phyloP scores from a whole-genome alignment of 1,284 basidiomycete species.

The Leccinum holopus region DNA sequence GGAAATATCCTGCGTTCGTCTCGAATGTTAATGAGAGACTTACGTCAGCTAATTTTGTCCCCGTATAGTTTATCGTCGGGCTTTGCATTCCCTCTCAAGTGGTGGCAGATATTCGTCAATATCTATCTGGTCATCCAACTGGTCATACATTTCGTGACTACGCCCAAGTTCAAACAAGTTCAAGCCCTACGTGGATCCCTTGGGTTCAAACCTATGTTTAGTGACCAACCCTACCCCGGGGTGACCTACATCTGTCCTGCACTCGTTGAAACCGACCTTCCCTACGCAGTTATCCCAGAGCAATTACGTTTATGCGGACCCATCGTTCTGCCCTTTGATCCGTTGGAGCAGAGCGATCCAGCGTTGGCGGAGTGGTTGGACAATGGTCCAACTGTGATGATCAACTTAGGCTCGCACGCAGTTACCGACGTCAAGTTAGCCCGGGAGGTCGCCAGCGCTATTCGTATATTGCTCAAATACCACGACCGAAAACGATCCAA shows the following conservation, averaged over 20 bases:
- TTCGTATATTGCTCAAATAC: constrained; percentile 6
- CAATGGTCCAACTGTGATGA: constrained; percentile 13
- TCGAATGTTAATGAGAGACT: background rate
- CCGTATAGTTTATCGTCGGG: constrained; percentile 4
- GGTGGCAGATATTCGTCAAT: constrained; percentile 15
- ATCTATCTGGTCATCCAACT: constrained; percentile 10
- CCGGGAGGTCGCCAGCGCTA: constrained; percentile 10
- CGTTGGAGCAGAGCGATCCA: constrained; percentile 11
- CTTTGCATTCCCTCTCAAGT: constrained; percentile 9
- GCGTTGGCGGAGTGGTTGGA: constrained; percentile 11
- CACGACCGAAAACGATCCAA: background rate
- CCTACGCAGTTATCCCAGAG: background rate
- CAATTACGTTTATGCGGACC: background rate
- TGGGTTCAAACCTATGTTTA: background rate
- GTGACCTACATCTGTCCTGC: constrained; percentile 9
- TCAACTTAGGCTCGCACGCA: constrained; percentile 7
- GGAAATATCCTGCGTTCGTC: constrained; percentile 16
- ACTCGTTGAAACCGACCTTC: constrained; percentile 3
- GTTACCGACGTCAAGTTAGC: background rate
- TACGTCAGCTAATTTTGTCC: background rate
- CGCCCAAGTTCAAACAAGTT: background rate
- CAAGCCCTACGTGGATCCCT: constrained; percentile 1
- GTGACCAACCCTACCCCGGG: background rate
- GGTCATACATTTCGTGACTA: background rate
- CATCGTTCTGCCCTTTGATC: constrained; percentile 11